These are phyloP conservation scores for Eimeria necatrix DNA, from an alignment of 169 alveolate species.

Conservation along the genomic window DNA sequence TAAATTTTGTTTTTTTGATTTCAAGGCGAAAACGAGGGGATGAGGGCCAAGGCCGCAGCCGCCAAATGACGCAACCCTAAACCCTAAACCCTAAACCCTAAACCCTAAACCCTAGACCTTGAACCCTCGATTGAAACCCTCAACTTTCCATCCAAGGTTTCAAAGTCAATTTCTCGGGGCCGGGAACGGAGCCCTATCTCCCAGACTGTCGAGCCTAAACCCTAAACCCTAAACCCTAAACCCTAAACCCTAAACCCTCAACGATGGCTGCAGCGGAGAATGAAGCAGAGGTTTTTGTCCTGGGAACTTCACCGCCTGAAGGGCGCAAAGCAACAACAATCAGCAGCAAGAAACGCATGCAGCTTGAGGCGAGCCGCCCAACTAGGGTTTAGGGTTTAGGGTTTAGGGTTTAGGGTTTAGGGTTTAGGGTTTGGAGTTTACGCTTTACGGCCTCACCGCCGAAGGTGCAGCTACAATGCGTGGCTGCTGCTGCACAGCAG, in stretches of 20 bases:
- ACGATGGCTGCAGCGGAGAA: too few species aligned
- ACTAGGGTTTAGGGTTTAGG: background rate
- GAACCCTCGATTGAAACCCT: too few species aligned
- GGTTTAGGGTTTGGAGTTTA: too few species aligned
- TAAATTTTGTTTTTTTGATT: too few species aligned
- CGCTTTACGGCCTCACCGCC: background rate
- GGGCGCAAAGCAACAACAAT: background rate
- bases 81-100: too few species aligned
- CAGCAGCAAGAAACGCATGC: slow-evolving; percentile 68
- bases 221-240: background rate
- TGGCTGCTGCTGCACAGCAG: background rate
- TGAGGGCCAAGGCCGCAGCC: too few species aligned
- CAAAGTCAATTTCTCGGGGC: too few species aligned
- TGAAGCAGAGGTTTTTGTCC: background rate
- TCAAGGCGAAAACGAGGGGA: too few species aligned
- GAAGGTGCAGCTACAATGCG: background rate
- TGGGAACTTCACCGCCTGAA: background rate
- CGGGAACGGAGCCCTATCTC: too few species aligned
- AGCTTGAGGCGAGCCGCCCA: slow-evolving; percentile 36
- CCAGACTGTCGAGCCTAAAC: background rate
- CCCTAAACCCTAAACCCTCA: background rate
- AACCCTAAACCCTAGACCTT: too few species aligned
- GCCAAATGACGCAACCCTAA: too few species aligned
- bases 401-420: background rate
- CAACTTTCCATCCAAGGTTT: too few species aligned